Conservation (phyloP, 2,329 filamentous ascomycete genomes). For the Exophiala alcalophila region DNA sequence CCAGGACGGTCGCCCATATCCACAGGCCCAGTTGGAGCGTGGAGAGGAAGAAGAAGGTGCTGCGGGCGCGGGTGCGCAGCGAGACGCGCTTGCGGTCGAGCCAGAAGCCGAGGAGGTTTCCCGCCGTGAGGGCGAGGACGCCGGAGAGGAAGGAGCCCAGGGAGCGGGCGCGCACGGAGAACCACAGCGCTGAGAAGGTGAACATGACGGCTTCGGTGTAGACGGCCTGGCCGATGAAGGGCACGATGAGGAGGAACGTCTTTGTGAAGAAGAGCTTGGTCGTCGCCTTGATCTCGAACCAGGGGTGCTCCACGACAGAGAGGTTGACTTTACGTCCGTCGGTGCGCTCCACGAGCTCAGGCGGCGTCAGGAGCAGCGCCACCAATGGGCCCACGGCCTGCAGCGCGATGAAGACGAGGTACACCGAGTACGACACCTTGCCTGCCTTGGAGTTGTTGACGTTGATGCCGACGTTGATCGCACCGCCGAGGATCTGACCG, state of each 20-base stretch:
- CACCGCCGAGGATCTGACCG: constrained; percentile 69
- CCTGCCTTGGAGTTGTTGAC: constrained; percentile 56
- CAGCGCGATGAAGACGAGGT: constrained; percentile 66
- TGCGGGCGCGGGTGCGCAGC: constrained; percentile 54
- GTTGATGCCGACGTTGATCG: constrained; percentile 68
- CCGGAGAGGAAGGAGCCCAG: constrained; percentile 69
- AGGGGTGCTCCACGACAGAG: constrained; percentile 55
- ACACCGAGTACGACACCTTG: constrained; percentile 67
- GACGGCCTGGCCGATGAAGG: constrained; percentile 68
- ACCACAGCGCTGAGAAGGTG: constrained; percentile 67
- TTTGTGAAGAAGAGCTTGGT: constrained; percentile 58
- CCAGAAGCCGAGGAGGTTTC: constrained; percentile 63
- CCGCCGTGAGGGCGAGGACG: constrained; percentile 62
- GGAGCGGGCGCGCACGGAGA: constrained; percentile 65
- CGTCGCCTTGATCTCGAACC: constrained; percentile 60
- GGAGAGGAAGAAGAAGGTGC: constrained; percentile 48
- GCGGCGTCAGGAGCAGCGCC: constrained; percentile 60
- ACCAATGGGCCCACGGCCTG: constrained; percentile 65
- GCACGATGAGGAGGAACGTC: constrained; percentile 62
- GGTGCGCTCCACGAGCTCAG: constrained; percentile 60
- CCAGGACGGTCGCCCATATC: constrained; percentile 67
- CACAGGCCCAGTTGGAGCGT: constrained; percentile 60
- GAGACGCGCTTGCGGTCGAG: constrained; percentile 58
- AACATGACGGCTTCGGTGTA: constrained; percentile 71
- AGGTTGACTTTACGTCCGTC: constrained; percentile 63